Conservation (phyloP, 306 rosid species). For the Styphnolobium japonicum region DNA sequence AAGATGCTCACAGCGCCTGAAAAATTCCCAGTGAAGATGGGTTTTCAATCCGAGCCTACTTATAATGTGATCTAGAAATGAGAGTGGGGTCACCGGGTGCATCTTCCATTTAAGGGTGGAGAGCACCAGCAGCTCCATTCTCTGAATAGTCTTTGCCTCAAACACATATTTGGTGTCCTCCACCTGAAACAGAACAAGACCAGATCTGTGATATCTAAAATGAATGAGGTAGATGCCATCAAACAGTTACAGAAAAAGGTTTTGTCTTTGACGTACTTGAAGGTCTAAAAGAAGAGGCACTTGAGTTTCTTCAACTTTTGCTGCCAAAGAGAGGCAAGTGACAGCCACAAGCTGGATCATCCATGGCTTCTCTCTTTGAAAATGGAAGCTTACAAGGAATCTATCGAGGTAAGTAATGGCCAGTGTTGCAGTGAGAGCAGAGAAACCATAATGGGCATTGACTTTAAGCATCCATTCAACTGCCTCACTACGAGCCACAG, state of each 20-base stretch:
- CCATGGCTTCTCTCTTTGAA: constrained; percentile 86
- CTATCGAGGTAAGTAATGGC: constrained; percentile 77
- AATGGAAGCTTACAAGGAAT: constrained; percentile 57
- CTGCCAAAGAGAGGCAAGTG: constrained; percentile 90
- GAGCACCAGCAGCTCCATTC: constrained; percentile 89
- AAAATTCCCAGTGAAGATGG: constrained; percentile 67
- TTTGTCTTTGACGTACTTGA: constrained; percentile 52
- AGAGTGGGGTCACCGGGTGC: constrained; percentile 91
- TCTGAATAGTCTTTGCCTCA: constrained; percentile 82
- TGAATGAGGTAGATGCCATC: not conserved
- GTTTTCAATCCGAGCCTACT: constrained; percentile 77
- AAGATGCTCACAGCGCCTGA: constrained; percentile 68
- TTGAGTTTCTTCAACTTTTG: constrained; percentile 91
- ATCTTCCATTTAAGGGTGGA: constrained; percentile 84
- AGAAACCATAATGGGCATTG: constrained; percentile 66
- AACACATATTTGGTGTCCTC: constrained; percentile 58
- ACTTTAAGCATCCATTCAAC: constrained; percentile 84
- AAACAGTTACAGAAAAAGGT: not conserved
- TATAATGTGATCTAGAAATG: constrained; percentile 75
- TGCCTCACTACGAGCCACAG: constrained; percentile 53
- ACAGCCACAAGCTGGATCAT: constrained; percentile 84
- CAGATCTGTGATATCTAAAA: not conserved
- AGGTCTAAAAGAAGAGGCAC: constrained; percentile 91
- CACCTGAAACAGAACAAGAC: constrained; percentile 44
- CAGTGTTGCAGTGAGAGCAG: constrained; percentile 75